phyloP scores from a whole-genome alignment of 768 basidiomycete species.

The Leucosporidium creatinivorum region DNA sequence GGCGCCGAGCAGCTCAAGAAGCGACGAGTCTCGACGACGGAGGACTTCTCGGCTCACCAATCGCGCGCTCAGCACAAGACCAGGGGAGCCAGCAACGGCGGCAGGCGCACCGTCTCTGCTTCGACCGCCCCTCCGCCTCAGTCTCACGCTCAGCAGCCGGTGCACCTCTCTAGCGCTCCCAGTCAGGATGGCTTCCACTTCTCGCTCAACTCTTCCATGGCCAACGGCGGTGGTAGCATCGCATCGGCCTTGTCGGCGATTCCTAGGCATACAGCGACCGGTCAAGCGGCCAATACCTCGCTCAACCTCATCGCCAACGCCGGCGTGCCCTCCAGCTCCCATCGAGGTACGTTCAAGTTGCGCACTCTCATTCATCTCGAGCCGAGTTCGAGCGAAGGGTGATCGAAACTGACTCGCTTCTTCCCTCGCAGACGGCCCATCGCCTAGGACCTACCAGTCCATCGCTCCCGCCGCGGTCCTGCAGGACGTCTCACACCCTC shows the following conservation, averaged over 20 bases:
- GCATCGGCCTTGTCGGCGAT: background rate
- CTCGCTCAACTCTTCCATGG: background rate
- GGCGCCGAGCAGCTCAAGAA: background rate
- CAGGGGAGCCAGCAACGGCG: no score
- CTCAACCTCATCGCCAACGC: slow-evolving; percentile 30
- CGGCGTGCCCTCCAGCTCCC: background rate
- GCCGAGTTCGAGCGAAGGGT: no score
- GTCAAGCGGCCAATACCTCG: no score
- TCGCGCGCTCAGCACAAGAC: no score
- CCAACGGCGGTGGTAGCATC: no score
- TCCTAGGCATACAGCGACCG: background rate
- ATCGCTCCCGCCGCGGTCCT: slow-evolving; percentile 8
- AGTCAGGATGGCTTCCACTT: background rate
- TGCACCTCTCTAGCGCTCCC: background rate
- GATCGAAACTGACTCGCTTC: no score
- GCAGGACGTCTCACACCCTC: background rate
- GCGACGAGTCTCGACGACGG: background rate
- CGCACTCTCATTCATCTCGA: no score
- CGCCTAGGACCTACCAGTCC: background rate
- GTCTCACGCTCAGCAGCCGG: background rate
- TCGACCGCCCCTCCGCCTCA: background rate
- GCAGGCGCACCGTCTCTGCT: no score
- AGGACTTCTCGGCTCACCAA: background rate
- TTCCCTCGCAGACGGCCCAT: background rate
- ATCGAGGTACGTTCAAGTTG: slow-evolving; percentile 15